Percentiles rank a stretch among this genome's conserved stretches.
These are phyloP conservation scores for Zanthoxylum bungeanum DNA, from an alignment of 345 rosid species.

Conservation along the genomic window DNA sequence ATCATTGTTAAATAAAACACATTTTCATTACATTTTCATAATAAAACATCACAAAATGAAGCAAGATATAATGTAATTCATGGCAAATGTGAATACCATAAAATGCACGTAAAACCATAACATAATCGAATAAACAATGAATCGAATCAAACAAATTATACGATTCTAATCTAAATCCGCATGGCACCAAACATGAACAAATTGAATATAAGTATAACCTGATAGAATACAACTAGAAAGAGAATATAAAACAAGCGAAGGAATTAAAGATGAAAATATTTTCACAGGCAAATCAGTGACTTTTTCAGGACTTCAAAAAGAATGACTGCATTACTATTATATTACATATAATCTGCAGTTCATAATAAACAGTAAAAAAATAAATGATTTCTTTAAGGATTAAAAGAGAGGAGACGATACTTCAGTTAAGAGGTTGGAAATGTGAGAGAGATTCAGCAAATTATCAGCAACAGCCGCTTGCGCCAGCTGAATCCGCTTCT, in stretches of 20 bases:
- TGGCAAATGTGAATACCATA: neutral
- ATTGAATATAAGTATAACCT: neutral
- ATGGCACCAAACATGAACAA: neutral
- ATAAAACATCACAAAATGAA: no score
- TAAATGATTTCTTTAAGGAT: no score
- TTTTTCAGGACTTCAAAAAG: no score
- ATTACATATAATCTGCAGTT: no score
- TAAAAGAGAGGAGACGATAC: no score
- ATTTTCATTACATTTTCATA: no score
- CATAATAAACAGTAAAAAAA: no score
- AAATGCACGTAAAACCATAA: neutral
- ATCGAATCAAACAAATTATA: neutral
- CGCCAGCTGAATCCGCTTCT: constrained; percentile 16
- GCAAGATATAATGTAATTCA: no score
- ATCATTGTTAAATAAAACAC: no score
- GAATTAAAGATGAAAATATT: no score
- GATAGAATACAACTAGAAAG: neutral
- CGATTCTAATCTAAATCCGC: neutral
- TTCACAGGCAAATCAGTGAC: no score
- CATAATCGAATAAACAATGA: constrained; percentile 2
- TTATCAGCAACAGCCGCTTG: constrained; percentile 40
- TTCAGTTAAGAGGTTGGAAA: constrained; percentile 2
- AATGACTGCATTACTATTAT: no score
- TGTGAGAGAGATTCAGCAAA: neutral
- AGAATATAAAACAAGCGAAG: neutral